Conservation (phyloP, 1,284 basidiomycete genomes). For the Microbotryomycetes sp. region DNA sequence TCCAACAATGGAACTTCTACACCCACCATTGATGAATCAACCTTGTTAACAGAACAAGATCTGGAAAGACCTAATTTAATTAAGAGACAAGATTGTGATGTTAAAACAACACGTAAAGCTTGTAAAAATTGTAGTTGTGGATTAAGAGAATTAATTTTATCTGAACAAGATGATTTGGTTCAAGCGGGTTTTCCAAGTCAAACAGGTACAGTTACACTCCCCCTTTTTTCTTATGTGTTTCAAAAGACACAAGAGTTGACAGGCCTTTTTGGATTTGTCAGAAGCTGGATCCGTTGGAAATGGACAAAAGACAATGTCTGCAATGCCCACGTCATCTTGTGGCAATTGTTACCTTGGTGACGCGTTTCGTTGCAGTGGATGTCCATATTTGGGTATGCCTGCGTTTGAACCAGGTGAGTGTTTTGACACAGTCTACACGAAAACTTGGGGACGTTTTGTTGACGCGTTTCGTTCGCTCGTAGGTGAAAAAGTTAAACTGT, state of each 20-base stretch:
- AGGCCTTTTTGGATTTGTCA: no score
- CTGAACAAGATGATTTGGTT: conserved; percentile 48
- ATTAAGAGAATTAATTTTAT: conserved; percentile 76
- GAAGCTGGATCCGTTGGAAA: conserved; percentile 53
- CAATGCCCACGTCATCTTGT: conserved; percentile 81
- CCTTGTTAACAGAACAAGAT: conserved; percentile 65
- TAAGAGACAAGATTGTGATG: conserved; percentile 55
- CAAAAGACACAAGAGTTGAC: no score
- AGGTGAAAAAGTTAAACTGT: neutral
- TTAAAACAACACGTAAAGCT: conserved; percentile 57
- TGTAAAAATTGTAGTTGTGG: conserved; percentile 94
- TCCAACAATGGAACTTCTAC: conserved; percentile 41
- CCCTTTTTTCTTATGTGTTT: no score
- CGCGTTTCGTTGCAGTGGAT: conserved; percentile 91
- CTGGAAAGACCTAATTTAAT: conserved; percentile 58
- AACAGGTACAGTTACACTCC: no score
- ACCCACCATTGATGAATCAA: conserved; percentile 66
- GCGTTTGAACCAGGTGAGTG: conserved; percentile 98
- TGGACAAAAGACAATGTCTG: conserved; percentile 51
- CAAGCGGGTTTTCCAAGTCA: conserved; percentile 38
- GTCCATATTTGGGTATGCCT: conserved; percentile 92
- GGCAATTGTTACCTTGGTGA: conserved; percentile 98
- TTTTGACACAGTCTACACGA: conserved; percentile 52
- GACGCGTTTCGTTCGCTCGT: neutral
- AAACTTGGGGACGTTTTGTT: neutral